Evolutionary conservation across 2,329 filamentous ascomycete species (phyloP).

Genomic region (Aspergillus tamarii): DNA sequence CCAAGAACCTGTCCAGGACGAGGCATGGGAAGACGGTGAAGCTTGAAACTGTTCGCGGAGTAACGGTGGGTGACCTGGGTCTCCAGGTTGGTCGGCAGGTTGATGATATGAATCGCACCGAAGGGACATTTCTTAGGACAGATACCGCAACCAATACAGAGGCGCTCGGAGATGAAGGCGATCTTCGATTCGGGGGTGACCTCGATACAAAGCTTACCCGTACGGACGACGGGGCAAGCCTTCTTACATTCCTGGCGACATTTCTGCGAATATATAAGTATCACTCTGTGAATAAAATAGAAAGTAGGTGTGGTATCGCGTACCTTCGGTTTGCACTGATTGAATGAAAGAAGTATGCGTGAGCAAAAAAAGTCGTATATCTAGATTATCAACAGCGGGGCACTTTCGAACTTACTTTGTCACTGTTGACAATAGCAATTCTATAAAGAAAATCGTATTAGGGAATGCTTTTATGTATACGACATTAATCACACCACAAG

Average conservation of each 20-base stretch:
- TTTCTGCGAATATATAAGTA: constrained; percentile 65
- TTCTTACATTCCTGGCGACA: constrained; percentile 99
- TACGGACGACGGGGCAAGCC: constrained; percentile 94
- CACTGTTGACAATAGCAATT: constrained; percentile 97
- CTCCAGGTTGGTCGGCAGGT: constrained; percentile 98
- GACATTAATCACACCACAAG: not conserved
- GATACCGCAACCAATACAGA: constrained; percentile 98
- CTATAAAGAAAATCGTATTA: constrained; percentile 52
- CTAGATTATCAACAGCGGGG: constrained; percentile 35
- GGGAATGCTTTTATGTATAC: not conserved
- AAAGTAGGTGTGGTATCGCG: constrained; percentile 21
- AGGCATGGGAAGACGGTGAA: constrained; percentile 94
- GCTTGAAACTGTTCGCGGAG: constrained; percentile 99
- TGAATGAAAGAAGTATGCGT: constrained; percentile 38
- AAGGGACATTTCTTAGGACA: constrained; percentile 99
- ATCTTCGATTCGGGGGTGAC: constrained; percentile 86
- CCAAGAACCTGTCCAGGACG: constrained; percentile 93
- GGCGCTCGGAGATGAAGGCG: constrained; percentile 94
- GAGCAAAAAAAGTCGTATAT: constrained; percentile 37
- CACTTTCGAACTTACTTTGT: constrained; percentile 71
- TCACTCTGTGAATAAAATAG: not conserved
- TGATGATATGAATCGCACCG: constrained; percentile 99
- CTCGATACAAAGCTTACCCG: constrained; percentile 97
- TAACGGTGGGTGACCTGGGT: constrained; percentile 98
- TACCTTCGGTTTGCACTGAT: constrained; percentile 85